Evolutionary conservation across 768 basidiomycete species (phyloP).

Genomic region (Omphalotus guepiniiformis): DNA sequence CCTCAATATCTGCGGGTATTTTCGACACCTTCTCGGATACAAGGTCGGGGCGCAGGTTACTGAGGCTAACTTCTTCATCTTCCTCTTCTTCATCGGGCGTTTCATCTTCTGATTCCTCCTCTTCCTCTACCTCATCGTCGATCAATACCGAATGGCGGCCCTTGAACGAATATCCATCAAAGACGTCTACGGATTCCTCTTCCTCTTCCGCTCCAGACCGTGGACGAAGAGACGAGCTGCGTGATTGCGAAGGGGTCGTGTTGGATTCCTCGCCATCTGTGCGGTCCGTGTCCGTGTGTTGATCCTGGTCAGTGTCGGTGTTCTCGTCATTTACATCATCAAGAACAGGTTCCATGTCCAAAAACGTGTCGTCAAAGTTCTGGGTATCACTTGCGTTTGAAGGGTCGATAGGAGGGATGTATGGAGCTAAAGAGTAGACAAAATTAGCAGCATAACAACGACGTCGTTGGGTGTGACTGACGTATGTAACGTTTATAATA

Average conservation of each 20-base stretch:
- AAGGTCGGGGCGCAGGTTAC: not conserved
- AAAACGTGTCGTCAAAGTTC: slow-evolving; percentile 96
- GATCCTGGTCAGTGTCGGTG: slow-evolving; percentile 47
- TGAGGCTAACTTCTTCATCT: slow-evolving; percentile 22
- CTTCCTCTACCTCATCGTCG: slow-evolving; percentile 67
- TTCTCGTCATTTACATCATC: slow-evolving; percentile 70
- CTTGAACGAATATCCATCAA: slow-evolving; percentile 94
- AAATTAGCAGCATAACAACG: slow-evolving; percentile 6
- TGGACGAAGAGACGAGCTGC: slow-evolving; percentile 65
- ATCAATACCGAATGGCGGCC: slow-evolving; percentile 77
- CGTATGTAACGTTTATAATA: slow-evolving; percentile 94
- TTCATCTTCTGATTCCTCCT: slow-evolving; percentile 31
- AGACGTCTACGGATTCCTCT: slow-evolving; percentile 69
- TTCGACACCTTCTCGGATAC: slow-evolving; percentile 1
- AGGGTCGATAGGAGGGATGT: slow-evolving; percentile 89
- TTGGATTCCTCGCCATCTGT: slow-evolving; percentile 74
- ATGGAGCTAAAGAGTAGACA: slow-evolving; percentile 57
- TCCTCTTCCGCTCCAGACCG: slow-evolving; percentile 23
- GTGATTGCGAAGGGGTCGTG: slow-evolving; percentile 76
- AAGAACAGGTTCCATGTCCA: slow-evolving; percentile 91
- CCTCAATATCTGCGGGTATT: not conserved
- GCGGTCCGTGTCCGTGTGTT: slow-evolving; percentile 64
- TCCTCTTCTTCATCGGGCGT: slow-evolving; percentile 40
- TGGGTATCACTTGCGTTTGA: slow-evolving; percentile 92
- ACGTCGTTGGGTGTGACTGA: slow-evolving; percentile 24